Conservation (phyloP, 1,139 yeast genomes). For the Kodamaea derodonti region DNA sequence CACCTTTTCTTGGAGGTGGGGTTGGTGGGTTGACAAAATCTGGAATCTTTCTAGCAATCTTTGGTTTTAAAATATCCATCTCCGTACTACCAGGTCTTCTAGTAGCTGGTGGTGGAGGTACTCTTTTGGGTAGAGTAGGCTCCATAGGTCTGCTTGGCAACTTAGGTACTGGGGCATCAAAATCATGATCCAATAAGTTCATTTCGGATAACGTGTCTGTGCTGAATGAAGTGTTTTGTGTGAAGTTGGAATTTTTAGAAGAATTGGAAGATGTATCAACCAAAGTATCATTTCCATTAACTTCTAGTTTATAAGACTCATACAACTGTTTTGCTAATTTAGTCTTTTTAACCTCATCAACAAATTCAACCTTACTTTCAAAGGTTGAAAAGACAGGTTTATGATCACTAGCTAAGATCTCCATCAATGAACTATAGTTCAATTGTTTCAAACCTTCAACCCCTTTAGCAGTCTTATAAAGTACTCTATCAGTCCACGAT, state of each 20-base stretch:
- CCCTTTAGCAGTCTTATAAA: constrained; percentile 37
- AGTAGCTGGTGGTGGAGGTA: constrained; percentile 38
- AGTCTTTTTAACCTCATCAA: constrained; percentile 42
- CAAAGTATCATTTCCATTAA: constrained; percentile 23
- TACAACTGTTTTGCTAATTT: constrained; percentile 31
- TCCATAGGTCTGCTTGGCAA: constrained; percentile 19
- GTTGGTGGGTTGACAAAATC: constrained; percentile 19
- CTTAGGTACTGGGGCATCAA: constrained; percentile 16
- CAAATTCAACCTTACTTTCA: constrained; percentile 56
- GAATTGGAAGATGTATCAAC: constrained; percentile 17
- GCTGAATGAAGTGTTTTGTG: constrained; percentile 17
- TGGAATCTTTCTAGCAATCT: constrained; percentile 20
- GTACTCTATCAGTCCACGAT: constrained; percentile 93
- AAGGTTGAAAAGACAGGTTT: constrained; percentile 85
- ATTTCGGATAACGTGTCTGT: constrained; percentile 33
- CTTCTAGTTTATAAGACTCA: constrained; percentile 24
- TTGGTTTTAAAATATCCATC: constrained; percentile 3
- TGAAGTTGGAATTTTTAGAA: constrained; percentile 12
- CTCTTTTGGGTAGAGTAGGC: constrained; percentile 23
- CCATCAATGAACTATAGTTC: constrained; percentile 56
- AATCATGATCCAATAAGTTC: constrained; percentile 34
- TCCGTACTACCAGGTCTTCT: constrained; percentile 16
- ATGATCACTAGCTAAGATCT: constrained; percentile 75
- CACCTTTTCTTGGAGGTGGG: constrained; percentile 21
- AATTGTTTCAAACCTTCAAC: constrained; percentile 51